Evolutionary conservation across 2,329 filamentous ascomycete genomes (phyloP).

Genomic region (Diaporthe citri): DNA sequence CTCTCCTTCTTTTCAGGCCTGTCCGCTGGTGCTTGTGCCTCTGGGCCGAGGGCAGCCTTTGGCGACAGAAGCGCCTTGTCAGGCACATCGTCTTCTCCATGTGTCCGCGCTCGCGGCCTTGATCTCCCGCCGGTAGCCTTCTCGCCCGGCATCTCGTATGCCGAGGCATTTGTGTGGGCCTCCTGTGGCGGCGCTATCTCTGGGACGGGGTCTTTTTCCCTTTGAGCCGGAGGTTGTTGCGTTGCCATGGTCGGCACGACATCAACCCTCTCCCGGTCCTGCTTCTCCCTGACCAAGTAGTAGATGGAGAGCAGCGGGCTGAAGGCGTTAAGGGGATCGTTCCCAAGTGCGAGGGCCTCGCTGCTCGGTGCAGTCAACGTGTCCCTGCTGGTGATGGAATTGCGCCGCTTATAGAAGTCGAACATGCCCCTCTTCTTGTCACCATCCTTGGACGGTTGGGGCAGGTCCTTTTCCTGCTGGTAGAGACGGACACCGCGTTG

Average conservation of each 20-base stretch:
- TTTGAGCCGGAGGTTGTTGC: slow-evolving; percentile 43
- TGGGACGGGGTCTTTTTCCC: slow-evolving; percentile 67
- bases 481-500: slow-evolving; percentile 82
- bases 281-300: slow-evolving; percentile 95
- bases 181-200: slow-evolving; percentile 86
- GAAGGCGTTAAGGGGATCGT: slow-evolving; percentile 92
- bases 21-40: slow-evolving; percentile 52
- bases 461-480: slow-evolving; percentile 74
- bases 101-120: slow-evolving; percentile 87
- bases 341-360: slow-evolving; percentile 85
- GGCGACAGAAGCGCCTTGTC: slow-evolving; percentile 59
- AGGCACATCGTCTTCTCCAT: slow-evolving; percentile 91
- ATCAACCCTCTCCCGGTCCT: slow-evolving; percentile 77
- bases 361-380: slow-evolving; percentile 86
- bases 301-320: slow-evolving; percentile 94
- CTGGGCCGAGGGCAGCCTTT: slow-evolving; percentile 37
- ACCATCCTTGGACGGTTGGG: slow-evolving; percentile 69
- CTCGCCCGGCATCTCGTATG: slow-evolving; percentile 91
- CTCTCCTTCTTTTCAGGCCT: slow-evolving; percentile 84
- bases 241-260: slow-evolving; percentile 55
- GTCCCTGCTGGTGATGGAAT: slow-evolving; percentile 89
- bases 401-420: slow-evolving; percentile 96
- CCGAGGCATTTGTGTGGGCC: slow-evolving; percentile 86
- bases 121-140: slow-evolving; percentile 86
- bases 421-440: slow-evolving; percentile 90